Percentiles rank a stretch among this genome's conserved stretches.
These are phyloP conservation scores for Annulohypoxylon truncatum DNA, from an alignment of 2,329 filamentous ascomycete genomes.

Conservation along the genomic window DNA sequence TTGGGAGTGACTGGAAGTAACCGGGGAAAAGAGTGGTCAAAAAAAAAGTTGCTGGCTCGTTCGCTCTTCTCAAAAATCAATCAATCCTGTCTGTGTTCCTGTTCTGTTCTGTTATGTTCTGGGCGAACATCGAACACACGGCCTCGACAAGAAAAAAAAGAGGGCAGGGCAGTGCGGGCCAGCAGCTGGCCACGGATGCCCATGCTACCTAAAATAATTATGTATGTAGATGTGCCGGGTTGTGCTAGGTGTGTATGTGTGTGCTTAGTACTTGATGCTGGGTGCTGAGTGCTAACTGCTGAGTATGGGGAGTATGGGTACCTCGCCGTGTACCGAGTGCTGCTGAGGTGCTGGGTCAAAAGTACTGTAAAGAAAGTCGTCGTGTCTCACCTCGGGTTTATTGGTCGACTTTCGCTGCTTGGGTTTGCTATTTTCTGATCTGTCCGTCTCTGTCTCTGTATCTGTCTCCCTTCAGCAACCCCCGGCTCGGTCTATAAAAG, in stretches of 20 bases:
- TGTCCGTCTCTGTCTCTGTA: not conserved
- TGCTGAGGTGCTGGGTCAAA: constrained; percentile 18
- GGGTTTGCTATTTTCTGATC: not conserved
- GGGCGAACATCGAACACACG: constrained; percentile 26
- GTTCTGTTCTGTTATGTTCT: constrained; percentile 32
- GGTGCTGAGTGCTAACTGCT: constrained; percentile 9
- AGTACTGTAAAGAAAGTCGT: constrained; percentile 38
- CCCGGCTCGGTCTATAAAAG: constrained; percentile 32
- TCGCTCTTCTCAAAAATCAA: constrained; percentile 29
- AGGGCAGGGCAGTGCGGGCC: constrained; percentile 50
- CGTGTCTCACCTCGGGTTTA: constrained; percentile 47
- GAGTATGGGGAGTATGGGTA: no score
- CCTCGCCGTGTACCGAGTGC: no score
- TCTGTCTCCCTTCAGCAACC: constrained; percentile 39
- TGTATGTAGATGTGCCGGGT: constrained; percentile 13
- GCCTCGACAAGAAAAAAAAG: constrained; percentile 32
- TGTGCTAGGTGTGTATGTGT: constrained; percentile 1
- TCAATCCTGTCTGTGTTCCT: constrained; percentile 35
- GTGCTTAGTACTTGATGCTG: constrained; percentile 4
- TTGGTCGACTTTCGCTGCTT: not conserved
- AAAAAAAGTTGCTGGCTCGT: constrained; percentile 38
- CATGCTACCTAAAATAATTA: constrained; percentile 44
- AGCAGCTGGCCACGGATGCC: constrained; percentile 48
- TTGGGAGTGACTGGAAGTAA: constrained; percentile 45
- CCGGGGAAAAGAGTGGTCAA: constrained; percentile 46